These are phyloP conservation scores for Licmophora abbreviata DNA, from an alignment of 108 stramenopile species.

Conservation along the genomic window DNA sequence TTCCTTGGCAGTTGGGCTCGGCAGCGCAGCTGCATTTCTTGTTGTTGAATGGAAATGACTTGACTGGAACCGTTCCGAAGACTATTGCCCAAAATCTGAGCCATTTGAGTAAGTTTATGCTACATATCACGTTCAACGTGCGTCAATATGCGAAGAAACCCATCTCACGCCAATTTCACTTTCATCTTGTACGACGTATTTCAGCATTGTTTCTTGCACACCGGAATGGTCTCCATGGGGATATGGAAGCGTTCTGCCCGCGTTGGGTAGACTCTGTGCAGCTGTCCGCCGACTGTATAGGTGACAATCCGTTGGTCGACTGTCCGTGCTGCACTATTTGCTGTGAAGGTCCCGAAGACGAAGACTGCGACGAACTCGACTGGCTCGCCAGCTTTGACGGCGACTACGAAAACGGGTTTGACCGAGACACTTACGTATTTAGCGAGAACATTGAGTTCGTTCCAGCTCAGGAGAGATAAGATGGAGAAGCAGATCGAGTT, in stretches of 20 bases:
- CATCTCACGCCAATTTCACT: neutral
- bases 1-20: conserved; percentile 20
- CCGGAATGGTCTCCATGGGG: conserved; percentile 16
- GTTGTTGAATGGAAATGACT: conserved; percentile 23
- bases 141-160: neutral
- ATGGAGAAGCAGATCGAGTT: too few species aligned
- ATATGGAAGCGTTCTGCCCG: neutral
- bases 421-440: conserved; percentile 20
- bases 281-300: conserved; percentile 16
- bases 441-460: neutral
- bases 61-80: conserved; percentile 13
- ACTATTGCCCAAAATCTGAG: neutral
- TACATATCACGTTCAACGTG: neutral
- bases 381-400: conserved; percentile 11
- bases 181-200: neutral
- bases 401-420: conserved; percentile 21
- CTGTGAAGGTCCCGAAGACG: conserved; percentile 9
- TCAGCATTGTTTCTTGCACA: neutral
- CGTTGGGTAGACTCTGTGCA: conserved; percentile 1
- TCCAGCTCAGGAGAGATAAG: too few species aligned
- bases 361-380: neutral
- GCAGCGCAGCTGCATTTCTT: conserved; percentile 23
- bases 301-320: neutral
- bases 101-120: neutral
- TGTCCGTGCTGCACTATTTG: conserved; percentile 15